Evolutionary conservation across 441 rosid genomes (phyloP).

Genomic region (Euphorbia schlechtendalii): DNA sequence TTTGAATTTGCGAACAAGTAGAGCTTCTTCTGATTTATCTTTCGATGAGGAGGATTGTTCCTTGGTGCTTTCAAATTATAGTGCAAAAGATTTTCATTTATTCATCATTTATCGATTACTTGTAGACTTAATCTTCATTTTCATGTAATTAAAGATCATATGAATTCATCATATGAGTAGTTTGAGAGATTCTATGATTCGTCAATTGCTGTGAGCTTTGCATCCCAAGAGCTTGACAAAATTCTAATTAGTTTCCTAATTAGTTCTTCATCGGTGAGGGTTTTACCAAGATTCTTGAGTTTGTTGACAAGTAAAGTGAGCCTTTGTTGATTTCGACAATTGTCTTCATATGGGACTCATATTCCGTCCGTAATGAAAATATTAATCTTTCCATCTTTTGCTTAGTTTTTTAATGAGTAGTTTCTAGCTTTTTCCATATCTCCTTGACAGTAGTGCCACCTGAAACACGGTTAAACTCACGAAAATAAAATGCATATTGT

Average conservation of each 20-base stretch:
- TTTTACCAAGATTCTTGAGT: not conserved
- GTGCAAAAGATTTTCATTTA: too few species aligned
- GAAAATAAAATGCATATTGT: too few species aligned
- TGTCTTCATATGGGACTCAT: not conserved
- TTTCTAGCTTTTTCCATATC: not conserved
- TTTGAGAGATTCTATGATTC: not conserved
- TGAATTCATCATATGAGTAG: not conserved
- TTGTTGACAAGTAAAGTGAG: too few species aligned
- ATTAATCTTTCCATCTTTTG: not conserved
- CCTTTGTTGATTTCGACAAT: too few species aligned
- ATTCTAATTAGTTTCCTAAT: not conserved
- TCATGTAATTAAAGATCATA: not conserved
- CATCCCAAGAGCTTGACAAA: not conserved
- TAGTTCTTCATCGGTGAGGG: not conserved
- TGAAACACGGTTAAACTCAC: not conserved
- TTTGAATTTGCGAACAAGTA: too few species aligned
- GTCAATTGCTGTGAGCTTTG: not conserved
- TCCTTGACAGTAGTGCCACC: not conserved
- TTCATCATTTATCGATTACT: too few species aligned
- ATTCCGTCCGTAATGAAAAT: not conserved
- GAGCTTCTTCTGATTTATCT: too few species aligned
- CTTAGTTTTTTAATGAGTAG: not conserved
- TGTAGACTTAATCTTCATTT: too few species aligned
- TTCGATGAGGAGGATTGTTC: too few species aligned
- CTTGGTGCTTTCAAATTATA: too few species aligned